Evolutionary conservation across 2,329 filamentous ascomycete genomes (phyloP), one percentile per base, ranked within the genome.

Genomic region (Paecilomyces variotii): DNA sequence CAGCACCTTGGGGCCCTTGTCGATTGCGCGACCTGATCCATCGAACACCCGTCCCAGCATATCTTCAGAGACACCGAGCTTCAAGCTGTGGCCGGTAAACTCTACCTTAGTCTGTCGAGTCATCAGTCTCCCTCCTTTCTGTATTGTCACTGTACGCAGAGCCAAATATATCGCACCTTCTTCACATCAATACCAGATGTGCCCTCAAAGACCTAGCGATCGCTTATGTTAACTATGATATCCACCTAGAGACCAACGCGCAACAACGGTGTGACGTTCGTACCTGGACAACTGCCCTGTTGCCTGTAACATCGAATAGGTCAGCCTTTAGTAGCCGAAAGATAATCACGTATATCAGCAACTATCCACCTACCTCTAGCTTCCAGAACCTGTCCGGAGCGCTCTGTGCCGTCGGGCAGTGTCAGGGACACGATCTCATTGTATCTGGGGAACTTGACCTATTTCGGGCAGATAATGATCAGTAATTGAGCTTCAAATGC

Each of bases 41-140:
- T 99, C 92, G 74, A 99, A 99, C 77, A 97, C 91, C 81, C 95
- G 93, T 65, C 94, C 94, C 78, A 99, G 80, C 94, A 99, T 99
- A 81, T 99, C 94, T 80, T 99, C 95, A 56, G 94, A 97, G 61
- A 99, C 94, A 77, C 94, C 94, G 56, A 99, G 89, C 85, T 97
- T 97, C 81, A 99, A 81, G 80, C 90, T 97, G 80, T 97, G 85
- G 61, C 94, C 94, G 32, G 90, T 95, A 77, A 99, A 97, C 76
- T 99, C 90, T 76, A 99, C 93, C 83, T 89, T 95, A 57, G 93
- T 96, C 92, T 94, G 71, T 66, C 12, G 28, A 65, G 63, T 67
- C 55, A 69, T 65, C 56, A n/a, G 52, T 59, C 59, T 56, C 57
- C 59, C 68, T 70, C 57, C 70, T 65, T 57, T 49, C 30, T 28